Conservation (phyloP, 2,329 filamentous ascomycete genomes). For the Zymoseptoria crescenta region DNA sequence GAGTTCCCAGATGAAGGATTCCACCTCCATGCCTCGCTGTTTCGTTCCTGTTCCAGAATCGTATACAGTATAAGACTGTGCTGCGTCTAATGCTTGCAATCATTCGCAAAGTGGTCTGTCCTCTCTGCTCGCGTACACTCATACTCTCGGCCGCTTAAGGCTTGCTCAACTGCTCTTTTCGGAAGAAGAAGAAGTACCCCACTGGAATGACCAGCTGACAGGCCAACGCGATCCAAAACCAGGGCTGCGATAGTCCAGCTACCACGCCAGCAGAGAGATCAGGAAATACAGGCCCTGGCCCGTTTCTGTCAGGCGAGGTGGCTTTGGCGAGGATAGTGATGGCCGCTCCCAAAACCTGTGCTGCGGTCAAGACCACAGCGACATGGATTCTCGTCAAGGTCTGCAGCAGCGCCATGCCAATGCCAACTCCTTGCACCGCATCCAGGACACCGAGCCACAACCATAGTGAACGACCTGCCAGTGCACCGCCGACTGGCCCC, state of each 20-base stretch:
- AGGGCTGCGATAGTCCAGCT: slow-evolving; percentile 11
- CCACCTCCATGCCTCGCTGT: too few relatives aligned
- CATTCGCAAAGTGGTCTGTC: neutral
- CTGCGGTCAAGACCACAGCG: slow-evolving; percentile 50
- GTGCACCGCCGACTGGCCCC: slow-evolving; percentile 27
- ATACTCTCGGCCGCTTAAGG: neutral
- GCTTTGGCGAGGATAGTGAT: slow-evolving; percentile 54
- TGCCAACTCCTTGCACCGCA: slow-evolving; percentile 54
- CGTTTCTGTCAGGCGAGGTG: slow-evolving; percentile 50
- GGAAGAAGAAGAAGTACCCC: slow-evolving; percentile 13
- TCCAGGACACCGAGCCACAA: slow-evolving; percentile 58
- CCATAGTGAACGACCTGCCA: slow-evolving; percentile 50
- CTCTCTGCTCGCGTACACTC: neutral
- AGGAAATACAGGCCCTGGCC: slow-evolving; percentile 53
- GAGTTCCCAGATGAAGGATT: too few relatives aligned
- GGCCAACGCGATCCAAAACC: slow-evolving; percentile 11
- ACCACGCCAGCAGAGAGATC: slow-evolving; percentile 45
- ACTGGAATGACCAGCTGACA: slow-evolving; percentile 9
- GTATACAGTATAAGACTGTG: neutral
- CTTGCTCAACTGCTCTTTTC: slow-evolving; percentile 14
- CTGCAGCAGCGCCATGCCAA: slow-evolving; percentile 58
- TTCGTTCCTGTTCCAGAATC: neutral
- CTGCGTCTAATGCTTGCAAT: neutral
- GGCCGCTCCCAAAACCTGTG: slow-evolving; percentile 52
- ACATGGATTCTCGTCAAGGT: slow-evolving; percentile 55